Conservation (phyloP, 2,329 filamentous ascomycete species). For the Hymenoscyphus fructigenus region DNA sequence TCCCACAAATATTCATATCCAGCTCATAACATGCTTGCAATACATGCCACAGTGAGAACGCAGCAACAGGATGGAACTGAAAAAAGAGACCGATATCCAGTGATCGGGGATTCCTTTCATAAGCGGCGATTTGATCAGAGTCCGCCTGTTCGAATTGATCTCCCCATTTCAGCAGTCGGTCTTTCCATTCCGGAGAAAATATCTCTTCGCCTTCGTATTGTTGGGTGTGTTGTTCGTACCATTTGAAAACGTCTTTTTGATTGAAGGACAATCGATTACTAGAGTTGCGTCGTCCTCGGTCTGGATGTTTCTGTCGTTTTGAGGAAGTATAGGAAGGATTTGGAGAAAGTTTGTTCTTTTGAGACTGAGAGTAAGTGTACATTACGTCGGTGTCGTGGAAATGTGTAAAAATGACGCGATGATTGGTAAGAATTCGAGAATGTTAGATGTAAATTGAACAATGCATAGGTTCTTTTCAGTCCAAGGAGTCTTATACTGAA, state of each 20-base stretch:
- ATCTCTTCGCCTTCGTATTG: slow-evolving; percentile 15
- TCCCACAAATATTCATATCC: slow-evolving; percentile 15
- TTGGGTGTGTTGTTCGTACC: slow-evolving; percentile 14
- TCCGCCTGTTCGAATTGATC: not conserved
- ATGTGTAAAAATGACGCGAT: not conserved
- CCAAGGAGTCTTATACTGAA: not conserved
- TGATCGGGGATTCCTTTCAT: slow-evolving; percentile 4
- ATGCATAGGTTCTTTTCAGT: not conserved
- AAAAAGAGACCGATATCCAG: slow-evolving; percentile 17
- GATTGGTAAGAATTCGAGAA: not conserved
- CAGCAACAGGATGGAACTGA: slow-evolving; percentile 20
- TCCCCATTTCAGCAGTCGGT: slow-evolving; percentile 7
- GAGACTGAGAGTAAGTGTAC: not conserved
- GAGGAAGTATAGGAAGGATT: not conserved
- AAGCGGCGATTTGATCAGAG: not conserved
- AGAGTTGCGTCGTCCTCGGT: not conserved
- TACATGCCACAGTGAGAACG: slow-evolving; percentile 22
- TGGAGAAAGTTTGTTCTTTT: not conserved
- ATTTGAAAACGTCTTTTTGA: slow-evolving; percentile 18
- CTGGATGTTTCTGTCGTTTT: not conserved
- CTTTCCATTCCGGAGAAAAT: slow-evolving; percentile 17
- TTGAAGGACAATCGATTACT: not conserved
- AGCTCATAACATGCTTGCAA: slow-evolving; percentile 21
- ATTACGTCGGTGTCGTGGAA: not conserved
- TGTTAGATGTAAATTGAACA: not conserved